These are phyloP conservation scores for Neoascochyta sp. DNA, from an alignment of 2,329 filamentous ascomycete genomes.

Conservation along the genomic window DNA sequence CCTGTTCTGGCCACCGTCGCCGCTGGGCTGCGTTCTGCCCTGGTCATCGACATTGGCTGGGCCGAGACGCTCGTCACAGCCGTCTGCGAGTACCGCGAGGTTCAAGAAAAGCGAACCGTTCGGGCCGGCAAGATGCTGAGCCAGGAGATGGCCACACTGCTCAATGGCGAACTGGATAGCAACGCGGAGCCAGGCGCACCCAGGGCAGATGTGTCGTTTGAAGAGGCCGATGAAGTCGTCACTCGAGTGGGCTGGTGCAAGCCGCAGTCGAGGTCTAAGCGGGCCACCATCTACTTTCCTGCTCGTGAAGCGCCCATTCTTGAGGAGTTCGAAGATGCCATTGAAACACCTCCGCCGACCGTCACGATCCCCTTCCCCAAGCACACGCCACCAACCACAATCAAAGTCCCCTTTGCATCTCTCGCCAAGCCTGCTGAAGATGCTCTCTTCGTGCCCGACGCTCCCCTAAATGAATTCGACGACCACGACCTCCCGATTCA, in stretches of 20 bases:
- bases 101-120: constrained; percentile 65
- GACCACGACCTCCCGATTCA: constrained; percentile 82
- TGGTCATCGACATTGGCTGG: constrained; percentile 92
- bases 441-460: constrained; percentile 63
- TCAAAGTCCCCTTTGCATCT: constrained; percentile 65
- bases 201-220: constrained; percentile 51
- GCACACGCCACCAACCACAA: constrained; percentile 44
- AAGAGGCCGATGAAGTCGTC: constrained; percentile 77
- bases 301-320: constrained; percentile 37
- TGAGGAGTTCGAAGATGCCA: constrained; percentile 44
- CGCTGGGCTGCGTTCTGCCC: constrained; percentile 77
- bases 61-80: constrained; percentile 80
- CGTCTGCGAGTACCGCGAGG: constrained; percentile 86
- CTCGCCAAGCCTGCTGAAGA: constrained; percentile 73
- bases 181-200: constrained; percentile 22
- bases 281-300: constrained; percentile 31
- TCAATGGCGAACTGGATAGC: constrained; percentile 48
- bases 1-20: constrained; percentile 71
- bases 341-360: constrained; percentile 31
- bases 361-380: constrained; percentile 34
- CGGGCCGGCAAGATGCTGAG: constrained; percentile 71
- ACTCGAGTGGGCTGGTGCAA: constrained; percentile 75
- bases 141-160: constrained; percentile 62
- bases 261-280: constrained; percentile 25
- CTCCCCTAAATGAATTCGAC: constrained; percentile 61